Evolutionary conservation across 139 green algal species (phyloP).

Genomic region (Coelastrella sp.): DNA sequence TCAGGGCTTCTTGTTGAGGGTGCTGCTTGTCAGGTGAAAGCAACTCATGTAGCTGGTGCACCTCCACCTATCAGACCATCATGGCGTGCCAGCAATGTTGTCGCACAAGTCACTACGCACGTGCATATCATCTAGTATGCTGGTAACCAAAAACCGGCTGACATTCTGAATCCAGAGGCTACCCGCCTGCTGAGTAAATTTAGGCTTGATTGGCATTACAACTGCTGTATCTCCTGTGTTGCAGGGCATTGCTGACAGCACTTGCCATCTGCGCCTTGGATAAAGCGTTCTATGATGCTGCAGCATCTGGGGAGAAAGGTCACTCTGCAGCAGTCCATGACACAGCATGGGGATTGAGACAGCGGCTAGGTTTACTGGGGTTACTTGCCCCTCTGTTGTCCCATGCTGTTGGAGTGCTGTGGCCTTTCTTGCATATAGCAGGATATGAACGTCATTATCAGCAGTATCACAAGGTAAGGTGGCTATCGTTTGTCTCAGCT

Average conservation of each 20-base stretch:
- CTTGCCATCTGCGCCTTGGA: not conserved
- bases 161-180: too few relatives aligned
- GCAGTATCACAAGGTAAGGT: not conserved
- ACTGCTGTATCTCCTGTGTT: too few relatives aligned
- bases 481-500: not conserved
- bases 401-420: slow-evolving; percentile 9
- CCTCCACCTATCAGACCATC: too few relatives aligned
- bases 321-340: not conserved
- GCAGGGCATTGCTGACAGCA: not conserved
- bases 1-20: too few relatives aligned
- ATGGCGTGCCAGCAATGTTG: too few relatives aligned
- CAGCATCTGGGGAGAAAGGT: not conserved
- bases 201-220: too few relatives aligned
- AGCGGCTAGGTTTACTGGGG: slow-evolving; percentile 6
- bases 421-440: not conserved
- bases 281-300: not conserved
- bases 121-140: too few relatives aligned
- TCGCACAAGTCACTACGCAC: too few relatives aligned
- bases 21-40: too few relatives aligned
- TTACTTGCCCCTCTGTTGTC: slow-evolving; percentile 4
- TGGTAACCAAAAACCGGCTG: too few relatives aligned
- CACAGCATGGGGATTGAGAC: slow-evolving; percentile 18
- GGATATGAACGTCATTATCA: not conserved
- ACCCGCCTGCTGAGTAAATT: not conserved
- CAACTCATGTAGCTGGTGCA: too few relatives aligned